Base-by-base conservation (phyloP, 179 eudicot species). In the Beta lomatogona region DNA sequence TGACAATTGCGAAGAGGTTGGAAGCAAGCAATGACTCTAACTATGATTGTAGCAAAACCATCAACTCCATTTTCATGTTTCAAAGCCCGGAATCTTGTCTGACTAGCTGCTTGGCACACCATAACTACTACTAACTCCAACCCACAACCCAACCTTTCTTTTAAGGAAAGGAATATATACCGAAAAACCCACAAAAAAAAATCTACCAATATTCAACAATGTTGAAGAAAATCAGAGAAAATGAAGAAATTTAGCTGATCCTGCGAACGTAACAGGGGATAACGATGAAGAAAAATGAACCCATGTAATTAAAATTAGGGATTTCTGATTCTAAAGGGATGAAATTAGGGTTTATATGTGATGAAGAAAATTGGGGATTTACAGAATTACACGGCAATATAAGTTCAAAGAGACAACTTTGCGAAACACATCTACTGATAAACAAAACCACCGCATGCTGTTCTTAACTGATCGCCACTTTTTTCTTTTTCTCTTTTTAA, bases 51-150 rank as follows among this genome's bases (percentile, higher is more conserved):
- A 83, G 96, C 85, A 85, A 84, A 86, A 73, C 99, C 99, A 84
- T 93, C 93, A 88, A 91, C 84, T 79, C 99, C 98, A 88, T 79
- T 94, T 78, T 88, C 92, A 76, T 96, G 97, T 89, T 96, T 94
- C 91, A 90, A 89, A 64, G 94, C 93, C 81, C 99, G 94, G 71
- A 96, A 96, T 94, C 89, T 94, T 87, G 99, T 96, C 89, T 96
- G 90, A 71, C 97, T 78, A 18, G 98, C 99, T 85, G 92, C 92
- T 93, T 96, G 99, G 93, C 99, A 88, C 88, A 96, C 98, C 99
- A 96, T 96, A 91, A 94, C 99, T 96, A 91, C 94, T 74, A 21
- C 65, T 67, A 80, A 86, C 88, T 86, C 84, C 22, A 66, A 72
- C 25, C 8, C 72, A 63, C n/a, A 15, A 4, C 15, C n/a, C 12